Evolutionary conservation across 164 flowering plant species (phyloP), one percentile per base, ranked within the genome.

Genomic region (Tetracentron sinense): DNA sequence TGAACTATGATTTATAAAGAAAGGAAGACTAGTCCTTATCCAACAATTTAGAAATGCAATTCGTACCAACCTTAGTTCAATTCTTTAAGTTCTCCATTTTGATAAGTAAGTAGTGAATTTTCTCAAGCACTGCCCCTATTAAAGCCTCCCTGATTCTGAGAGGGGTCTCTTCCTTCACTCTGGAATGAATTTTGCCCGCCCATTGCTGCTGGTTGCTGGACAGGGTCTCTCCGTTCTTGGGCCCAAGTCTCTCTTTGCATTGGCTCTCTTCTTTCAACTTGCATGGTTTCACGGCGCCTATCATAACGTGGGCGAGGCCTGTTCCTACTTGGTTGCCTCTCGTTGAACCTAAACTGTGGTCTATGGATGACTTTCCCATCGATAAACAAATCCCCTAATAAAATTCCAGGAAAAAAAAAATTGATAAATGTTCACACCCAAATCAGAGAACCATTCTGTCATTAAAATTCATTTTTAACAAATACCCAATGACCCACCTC

Each of bases 281-380:
- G 95, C 90, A 88, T 85, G 63, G 85, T 74, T 48, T 87, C 89
- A 27, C 88, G 75, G 33, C 93, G 91, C 73, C 89, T 85, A 75
- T 90, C 94, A 70, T 84, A 80, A 28, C 98, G 74, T 10, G 92
- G 92, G 0, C 97, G 89, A 54, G 93, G 85, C 69, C 99, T 77
- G 62, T n/a, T 74, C 68, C 85, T 78, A 27, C 58, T 56, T 62
- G 61, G 81, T 28, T 77, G 88, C 65, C 86, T 82, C 35, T 83
- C 83, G 31, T 55, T 78, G 72, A 67, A 87, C 65, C 84, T 76
- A 60, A 79, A 94, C 63, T 91, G 96, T 31, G 96, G 99, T 66
- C 99, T 83, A 62, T 78, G 96, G 46, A 85, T 89, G 62, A 94
- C 99, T 81, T 88, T 91, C 28, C 99, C 99, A 65, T 94, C 96